Evolutionary conservation across 495 filamentous ascomycete genomes (phyloP), one percentile per base, ranked within the genome.

Genomic region (Xylaria castorea): DNA sequence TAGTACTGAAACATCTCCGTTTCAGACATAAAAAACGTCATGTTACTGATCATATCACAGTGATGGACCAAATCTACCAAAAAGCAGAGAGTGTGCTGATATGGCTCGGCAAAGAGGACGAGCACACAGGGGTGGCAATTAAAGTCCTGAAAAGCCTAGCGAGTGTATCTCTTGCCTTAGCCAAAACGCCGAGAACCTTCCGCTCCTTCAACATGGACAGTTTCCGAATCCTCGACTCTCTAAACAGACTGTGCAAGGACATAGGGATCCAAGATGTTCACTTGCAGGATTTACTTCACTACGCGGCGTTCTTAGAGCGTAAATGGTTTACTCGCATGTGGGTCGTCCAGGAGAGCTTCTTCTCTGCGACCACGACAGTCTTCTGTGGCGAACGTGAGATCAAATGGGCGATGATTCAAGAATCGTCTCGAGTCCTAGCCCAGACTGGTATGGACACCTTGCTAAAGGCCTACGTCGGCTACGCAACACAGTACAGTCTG

Each of bases 1-100:
- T 38, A 36, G 2, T 34, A 40, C 58, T 14, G 20, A 61, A 61
- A 61, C 34, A 20, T 36, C 18, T 4, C 38, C 6, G 7, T 36
- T 60, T 60, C 32, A 60, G 58, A 5, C 27, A 18, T 38, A 1
- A 38, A 61, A 11, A n/a, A 3, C 2, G 2, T 1, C 2, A 38
- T 61, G 20, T 36, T 36, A 38, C 58, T 61, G 20, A 61, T 22
- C 73, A 71, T 18, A 50, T 65, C 12, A 67, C 63, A 44, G 78
- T 61, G 34, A 61, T 82, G 80, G 71, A 67, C 32, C 67, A 67
- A 51, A 77, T 83, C 70, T 83, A 81, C 42, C 38, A 71, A 32
- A 42, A 11, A 40, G 69, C 69, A 25, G 32, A 71, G 40, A 53
- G 42, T 34, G 69, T 64, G 16, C 25, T 64, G 36, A 65, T 71